Base-by-base conservation (phyloP, 225 moss, liverwort and hornwort species). In the Asterella californica region DNA sequence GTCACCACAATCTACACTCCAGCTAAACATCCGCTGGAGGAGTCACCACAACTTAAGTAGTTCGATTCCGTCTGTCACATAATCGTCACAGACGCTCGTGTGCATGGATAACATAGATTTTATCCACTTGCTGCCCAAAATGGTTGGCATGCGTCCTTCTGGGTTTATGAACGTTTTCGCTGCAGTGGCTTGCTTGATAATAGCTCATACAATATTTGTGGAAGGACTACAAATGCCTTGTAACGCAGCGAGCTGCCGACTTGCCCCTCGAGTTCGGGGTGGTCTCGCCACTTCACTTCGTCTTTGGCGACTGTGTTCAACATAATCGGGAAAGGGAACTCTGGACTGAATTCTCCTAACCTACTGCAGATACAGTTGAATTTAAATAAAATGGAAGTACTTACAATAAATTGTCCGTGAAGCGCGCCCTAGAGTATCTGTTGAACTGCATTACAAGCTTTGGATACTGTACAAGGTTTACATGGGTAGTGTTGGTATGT, bases 401-500 rank as follows among this genome's bases (percentile, higher is more conserved):
- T 77, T 63, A 64, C 75, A 75, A 74, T 57, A 55, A 75, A 75
- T 75, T 53, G 14, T 74, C 53, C 71, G 25, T 54, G 29, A 25
- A 1, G 34, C 75, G 49, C 49, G 49, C 5, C 66, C 63, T 30
- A 34, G 66, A 72, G 77, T 72, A 78, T 48, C 63, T 57, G 73
- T 77, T 74, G 59, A 45, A 79, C 81, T 82, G 79, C 85, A 78
- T 82, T 82, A 82, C 85, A 79, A 85, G 82, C 82, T 85, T 75
- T 64, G 72, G 82, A 80, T 86, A 86, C 72, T 86, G 83, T 86
- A 86, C 85, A 86, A 83, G 82, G 83, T 80, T 80, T 86, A 83
- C 72, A 86, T 82, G 83, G 85, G 85, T 86, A 80, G 82, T 83
- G 73, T 68, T 72, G 32, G 9, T 47, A 77, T 66, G 63, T 49